Evolutionary conservation across 768 basidiomycete species (phyloP).

Genomic region (Dentipellis sp.): DNA sequence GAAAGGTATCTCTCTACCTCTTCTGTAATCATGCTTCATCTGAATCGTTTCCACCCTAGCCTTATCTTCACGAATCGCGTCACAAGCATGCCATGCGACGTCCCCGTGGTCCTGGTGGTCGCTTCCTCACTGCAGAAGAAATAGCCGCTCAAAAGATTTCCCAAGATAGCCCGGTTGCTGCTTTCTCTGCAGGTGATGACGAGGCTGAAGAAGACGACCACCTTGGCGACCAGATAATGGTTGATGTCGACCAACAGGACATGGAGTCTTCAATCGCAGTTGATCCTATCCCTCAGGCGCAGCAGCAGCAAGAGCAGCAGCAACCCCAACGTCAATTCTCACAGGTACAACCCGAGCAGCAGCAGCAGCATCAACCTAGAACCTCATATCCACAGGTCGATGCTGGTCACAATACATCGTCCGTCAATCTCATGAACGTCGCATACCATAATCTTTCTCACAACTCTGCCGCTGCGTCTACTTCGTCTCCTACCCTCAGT

Average conservation of each 20-base stretch:
- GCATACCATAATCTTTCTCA: neutral
- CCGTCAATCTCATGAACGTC: constrained; percentile 6
- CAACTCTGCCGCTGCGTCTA: constrained; percentile 1
- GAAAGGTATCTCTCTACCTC: constrained; percentile 54
- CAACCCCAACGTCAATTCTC: no score
- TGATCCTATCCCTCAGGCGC: constrained; percentile 9
- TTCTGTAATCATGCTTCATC: constrained; percentile 5
- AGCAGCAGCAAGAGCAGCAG: no score
- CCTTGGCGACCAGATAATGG: constrained; percentile 2
- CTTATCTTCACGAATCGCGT: constrained; percentile 95
- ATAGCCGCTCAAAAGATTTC: constrained; percentile 71
- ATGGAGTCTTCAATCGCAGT: constrained; percentile 2
- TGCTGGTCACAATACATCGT: constrained; percentile 11
- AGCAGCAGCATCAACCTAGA: neutral
- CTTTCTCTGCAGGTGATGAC: constrained; percentile 25
- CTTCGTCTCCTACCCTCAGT: constrained; percentile 3
- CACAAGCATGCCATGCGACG: constrained; percentile 98
- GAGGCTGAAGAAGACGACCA: constrained; percentile 41
- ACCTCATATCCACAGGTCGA: constrained; percentile 10
- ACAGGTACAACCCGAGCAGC: no score
- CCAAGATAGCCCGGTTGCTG: constrained; percentile 25
- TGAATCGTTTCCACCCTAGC: constrained; percentile 36
- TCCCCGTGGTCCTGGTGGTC: constrained; percentile 92
- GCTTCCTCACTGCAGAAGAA: constrained; percentile 95
- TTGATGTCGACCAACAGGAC: constrained; percentile 2